Conservation (phyloP, 208 protist genomes). For the Strigomonas culicis region DNA sequence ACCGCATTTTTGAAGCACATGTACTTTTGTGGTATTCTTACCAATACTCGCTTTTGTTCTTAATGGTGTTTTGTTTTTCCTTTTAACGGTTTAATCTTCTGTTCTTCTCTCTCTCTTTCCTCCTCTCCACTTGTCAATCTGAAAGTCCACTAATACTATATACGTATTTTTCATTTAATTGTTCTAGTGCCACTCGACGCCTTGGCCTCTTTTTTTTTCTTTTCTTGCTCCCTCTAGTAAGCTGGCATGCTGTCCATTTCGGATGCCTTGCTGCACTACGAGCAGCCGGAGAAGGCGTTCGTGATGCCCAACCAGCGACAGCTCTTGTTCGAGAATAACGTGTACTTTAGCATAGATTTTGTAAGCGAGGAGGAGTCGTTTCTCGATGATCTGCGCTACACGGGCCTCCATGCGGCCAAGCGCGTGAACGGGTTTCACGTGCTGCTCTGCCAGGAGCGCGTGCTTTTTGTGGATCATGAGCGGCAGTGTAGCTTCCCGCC, state of each 20-base stretch:
- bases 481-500: conserved; percentile 56
- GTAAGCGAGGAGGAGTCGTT: no score
- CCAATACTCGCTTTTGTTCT: not conserved
- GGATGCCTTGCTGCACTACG: conserved; percentile 19
- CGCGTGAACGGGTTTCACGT: conserved; percentile 35
- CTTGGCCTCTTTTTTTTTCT: conserved; percentile 3
- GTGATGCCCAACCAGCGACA: conserved; percentile 14
- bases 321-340: conserved; percentile 11
- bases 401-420: no score
- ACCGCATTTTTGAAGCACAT: not conserved
- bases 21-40: not conserved
- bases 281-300: conserved; percentile 4
- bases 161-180: not conserved
- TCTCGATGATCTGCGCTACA: no score
- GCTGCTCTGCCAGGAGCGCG: conserved; percentile 35
- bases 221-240: conserved; percentile 4
- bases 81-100: not conserved
- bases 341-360: conserved; percentile 26
- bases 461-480: conserved; percentile 41
- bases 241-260: not conserved
- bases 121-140: conserved; percentile 4
- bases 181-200: not conserved
- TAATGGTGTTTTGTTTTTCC: conserved; percentile 2
- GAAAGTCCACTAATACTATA: not conserved
- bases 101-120: conserved; percentile 12